Evolutionary conservation across 768 basidiomycete species (phyloP).

Genomic region (Galerina sulciceps): DNA sequence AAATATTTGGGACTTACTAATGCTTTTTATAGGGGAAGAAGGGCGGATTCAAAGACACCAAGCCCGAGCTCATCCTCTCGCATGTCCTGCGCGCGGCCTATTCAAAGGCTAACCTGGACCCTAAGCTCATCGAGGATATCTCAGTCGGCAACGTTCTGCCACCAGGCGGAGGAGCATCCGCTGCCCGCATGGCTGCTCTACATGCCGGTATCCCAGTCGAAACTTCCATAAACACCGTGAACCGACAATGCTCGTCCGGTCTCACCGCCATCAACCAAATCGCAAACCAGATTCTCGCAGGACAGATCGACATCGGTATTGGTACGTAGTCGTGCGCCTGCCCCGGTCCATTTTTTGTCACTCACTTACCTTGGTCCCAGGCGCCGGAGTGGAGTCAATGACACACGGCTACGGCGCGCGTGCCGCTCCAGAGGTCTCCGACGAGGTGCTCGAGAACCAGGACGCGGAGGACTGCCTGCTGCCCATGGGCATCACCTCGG

Average conservation of each 20-base stretch:
- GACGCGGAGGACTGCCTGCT: conserved; percentile 82
- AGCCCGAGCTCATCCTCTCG: conserved; percentile 80
- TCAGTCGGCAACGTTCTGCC: conserved; percentile 89
- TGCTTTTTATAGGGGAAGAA: conserved; percentile 63
- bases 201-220: conserved; percentile 84
- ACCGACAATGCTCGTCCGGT: conserved; percentile 91
- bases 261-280: conserved; percentile 83
- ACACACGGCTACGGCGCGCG: conserved; percentile 71
- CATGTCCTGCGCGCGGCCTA: conserved; percentile 79
- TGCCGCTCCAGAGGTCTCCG: conserved; percentile 62
- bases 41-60: conserved; percentile 91
- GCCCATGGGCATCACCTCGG: conserved; percentile 95
- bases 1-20: conserved; percentile 2
- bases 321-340: conserved; percentile 48
- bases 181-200: conserved; percentile 86
- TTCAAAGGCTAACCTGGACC: conserved; percentile 70
- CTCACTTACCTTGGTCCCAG: conserved; percentile 34
- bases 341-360: neutral
- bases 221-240: conserved; percentile 78
- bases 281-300: conserved; percentile 75
- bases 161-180: conserved; percentile 79
- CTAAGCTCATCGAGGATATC: conserved; percentile 82
- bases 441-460: conserved; percentile 64
- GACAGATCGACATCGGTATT: conserved; percentile 90
- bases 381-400: conserved; percentile 92